Evolutionary conservation across 129 eudicot genomes (phyloP), one percentile per base, ranked within the genome.

Genomic region (Centrapalus pauciflorus): DNA sequence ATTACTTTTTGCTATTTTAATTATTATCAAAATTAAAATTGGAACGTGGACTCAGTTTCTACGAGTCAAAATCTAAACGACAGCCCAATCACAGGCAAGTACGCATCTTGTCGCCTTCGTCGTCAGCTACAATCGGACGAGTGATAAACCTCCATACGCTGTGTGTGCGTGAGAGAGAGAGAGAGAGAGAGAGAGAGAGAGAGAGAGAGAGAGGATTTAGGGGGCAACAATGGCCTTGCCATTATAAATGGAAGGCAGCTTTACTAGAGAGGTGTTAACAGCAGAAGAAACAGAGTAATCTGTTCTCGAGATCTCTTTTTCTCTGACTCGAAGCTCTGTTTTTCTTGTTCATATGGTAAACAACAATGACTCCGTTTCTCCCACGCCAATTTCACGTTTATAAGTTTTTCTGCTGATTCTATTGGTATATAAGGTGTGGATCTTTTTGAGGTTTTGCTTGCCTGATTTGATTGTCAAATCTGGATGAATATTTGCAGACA

Each of bases 21-120:
- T 30, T 20, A 21, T n/a, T 8, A 65, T 65, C 4, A 13, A 16
- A 33, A n/a, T n/a, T 52, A 6, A 27, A 17, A 37, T 52, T 28
- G 25, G 17, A 64, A 64, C 66, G 66, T 64, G 73, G 67, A 21
- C 67, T 65, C 59, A 23, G 46, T 37, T 37, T 63, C n/a, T 51
- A 72, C 57, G 45, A 72, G 64, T 17, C 48, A 37, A 72, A 62
- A 50, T n/a, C 1, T 27, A 26, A 14, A 23, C 41, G 20, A 65
- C 5, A 16, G 14, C 10, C 79, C 79, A 74, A 73, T 74, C 73
- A 66, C 41, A 65, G 10, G 24, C 24, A 73, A 38, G 29, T 55
- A 23, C 66, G 29, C 59, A 74, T 65, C 59, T 74, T 74, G 79
- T 74, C 66, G 19, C 46, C 66, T 65, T 55, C 73, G 55, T 30